Conservation (phyloP, 345 rosid species). For the Eucalyptus paniculata region DNA sequence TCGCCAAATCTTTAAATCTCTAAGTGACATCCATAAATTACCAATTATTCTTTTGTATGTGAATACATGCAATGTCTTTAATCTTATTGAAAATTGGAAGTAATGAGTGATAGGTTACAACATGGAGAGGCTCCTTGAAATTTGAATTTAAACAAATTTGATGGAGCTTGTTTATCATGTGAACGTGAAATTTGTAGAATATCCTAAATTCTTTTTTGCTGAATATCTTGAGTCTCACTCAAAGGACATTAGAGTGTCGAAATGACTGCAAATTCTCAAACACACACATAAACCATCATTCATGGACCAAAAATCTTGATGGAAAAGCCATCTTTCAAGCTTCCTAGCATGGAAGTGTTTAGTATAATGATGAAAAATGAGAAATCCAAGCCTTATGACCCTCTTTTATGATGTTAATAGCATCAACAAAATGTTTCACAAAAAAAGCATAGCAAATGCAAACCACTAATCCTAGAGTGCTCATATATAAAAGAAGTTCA, state of each 20-base stretch:
- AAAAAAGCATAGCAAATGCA: neutral
- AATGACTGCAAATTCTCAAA: too few relatives aligned
- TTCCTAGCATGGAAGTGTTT: neutral
- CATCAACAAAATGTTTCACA: neutral
- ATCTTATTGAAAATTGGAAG: neutral
- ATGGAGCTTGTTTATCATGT: too few relatives aligned
- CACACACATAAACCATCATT: neutral
- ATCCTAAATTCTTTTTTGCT: neutral
- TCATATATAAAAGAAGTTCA: neutral
- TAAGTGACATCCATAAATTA: neutral
- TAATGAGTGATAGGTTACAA: neutral
- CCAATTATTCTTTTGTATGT: neutral
- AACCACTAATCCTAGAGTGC: neutral
- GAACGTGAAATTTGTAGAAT: neutral
- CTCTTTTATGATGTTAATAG: too few relatives aligned
- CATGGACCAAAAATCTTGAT: too few relatives aligned
- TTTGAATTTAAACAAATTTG: neutral
- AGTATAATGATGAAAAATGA: neutral
- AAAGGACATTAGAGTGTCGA: neutral
- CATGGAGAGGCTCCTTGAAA: neutral
- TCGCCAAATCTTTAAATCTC: neutral
- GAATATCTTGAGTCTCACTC: neutral
- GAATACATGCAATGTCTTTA: neutral
- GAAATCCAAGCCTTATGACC: neutral
- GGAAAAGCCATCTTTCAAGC: neutral